phyloP scores from a whole-genome alignment of 2,329 filamentous ascomycete genomes.

The Neonectria faginata region DNA sequence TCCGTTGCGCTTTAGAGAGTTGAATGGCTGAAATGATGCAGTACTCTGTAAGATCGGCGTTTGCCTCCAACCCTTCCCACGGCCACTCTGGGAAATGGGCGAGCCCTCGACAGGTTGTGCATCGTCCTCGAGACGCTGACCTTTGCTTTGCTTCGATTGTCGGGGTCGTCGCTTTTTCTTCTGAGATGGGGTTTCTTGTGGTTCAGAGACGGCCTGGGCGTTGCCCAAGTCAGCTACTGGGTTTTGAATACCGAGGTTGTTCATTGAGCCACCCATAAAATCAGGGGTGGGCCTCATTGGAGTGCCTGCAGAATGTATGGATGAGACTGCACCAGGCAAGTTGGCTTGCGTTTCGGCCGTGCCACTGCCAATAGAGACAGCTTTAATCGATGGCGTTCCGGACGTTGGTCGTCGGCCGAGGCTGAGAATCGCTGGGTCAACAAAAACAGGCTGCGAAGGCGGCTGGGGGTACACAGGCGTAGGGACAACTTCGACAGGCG shows the following conservation, averaged over 20 bases:
- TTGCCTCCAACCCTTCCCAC: slow-evolving; percentile 69
- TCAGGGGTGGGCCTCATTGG: slow-evolving; percentile 39
- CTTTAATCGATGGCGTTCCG: slow-evolving; percentile 41
- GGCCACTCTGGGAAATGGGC: slow-evolving; percentile 44
- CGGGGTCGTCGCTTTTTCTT: slow-evolving; percentile 50
- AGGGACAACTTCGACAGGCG: slow-evolving; percentile 41
- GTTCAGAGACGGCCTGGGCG: slow-evolving; percentile 34
- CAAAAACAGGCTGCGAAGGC: slow-evolving; percentile 62
- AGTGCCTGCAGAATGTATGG: slow-evolving; percentile 18
- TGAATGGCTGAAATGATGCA: slow-evolving; percentile 72
- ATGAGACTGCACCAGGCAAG: slow-evolving; percentile 25
- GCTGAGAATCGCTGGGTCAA: slow-evolving; percentile 87
- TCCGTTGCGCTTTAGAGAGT: slow-evolving; percentile 68
- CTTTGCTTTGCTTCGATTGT: slow-evolving; percentile 49
- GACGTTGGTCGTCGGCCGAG: slow-evolving; percentile 61
- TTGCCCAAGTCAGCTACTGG: slow-evolving; percentile 31
- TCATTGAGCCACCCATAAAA: slow-evolving; percentile 45
- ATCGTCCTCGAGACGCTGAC: slow-evolving; percentile 46
- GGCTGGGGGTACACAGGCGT: slow-evolving; percentile 46
- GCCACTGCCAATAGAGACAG: slow-evolving; percentile 21
- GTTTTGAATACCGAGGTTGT: slow-evolving; percentile 41
- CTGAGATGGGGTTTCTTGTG: slow-evolving; percentile 41
- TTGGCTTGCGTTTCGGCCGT: slow-evolving; percentile 30
- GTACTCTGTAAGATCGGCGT: slow-evolving; percentile 71
- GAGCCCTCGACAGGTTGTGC: slow-evolving; percentile 40